phyloP scores from a whole-genome alignment of 2,329 filamentous ascomycete genomes.

The Sporothrix brunneoviolacea region DNA sequence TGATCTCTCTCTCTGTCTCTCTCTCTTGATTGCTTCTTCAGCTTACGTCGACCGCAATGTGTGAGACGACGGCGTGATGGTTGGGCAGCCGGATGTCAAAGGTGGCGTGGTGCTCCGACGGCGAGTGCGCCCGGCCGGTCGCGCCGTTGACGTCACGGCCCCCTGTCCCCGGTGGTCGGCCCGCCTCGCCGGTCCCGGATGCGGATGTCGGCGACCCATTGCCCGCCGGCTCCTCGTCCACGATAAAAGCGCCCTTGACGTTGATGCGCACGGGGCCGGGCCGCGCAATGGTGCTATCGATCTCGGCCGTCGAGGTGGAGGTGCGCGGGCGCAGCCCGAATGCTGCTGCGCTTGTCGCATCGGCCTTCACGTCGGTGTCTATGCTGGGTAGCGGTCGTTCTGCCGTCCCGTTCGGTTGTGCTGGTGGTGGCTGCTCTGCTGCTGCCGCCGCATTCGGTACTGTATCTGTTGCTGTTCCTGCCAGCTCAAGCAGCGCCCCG shows the following conservation, averaged over 20 bases:
- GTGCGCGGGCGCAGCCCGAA: constrained; percentile 27
- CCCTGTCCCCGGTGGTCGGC: not conserved
- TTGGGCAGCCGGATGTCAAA: constrained; percentile 95
- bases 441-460: not conserved
- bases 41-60: constrained; percentile 92
- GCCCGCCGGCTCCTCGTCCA: constrained; percentile 63
- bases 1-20: not conserved
- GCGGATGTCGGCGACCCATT: constrained; percentile 13
- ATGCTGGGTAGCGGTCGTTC: not conserved
- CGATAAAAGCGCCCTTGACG: constrained; percentile 92
- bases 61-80: constrained; percentile 90
- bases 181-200: not conserved
- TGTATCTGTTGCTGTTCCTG: not conserved
- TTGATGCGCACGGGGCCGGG: constrained; percentile 84
- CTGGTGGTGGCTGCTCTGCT: not conserved
- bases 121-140: constrained; percentile 24
- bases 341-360: not conserved
- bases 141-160: constrained; percentile 25
- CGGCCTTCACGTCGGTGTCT: not conserved
- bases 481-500: constrained; percentile 1
- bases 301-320: constrained; percentile 47
- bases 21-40: constrained; percentile 17
- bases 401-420: not conserved
- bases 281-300: constrained; percentile 54
- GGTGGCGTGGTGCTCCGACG: constrained; percentile 55